These are phyloP conservation scores for Rhododendron henanense DNA, from an alignment of 148 eudicot genomes.

Conservation along the genomic window DNA sequence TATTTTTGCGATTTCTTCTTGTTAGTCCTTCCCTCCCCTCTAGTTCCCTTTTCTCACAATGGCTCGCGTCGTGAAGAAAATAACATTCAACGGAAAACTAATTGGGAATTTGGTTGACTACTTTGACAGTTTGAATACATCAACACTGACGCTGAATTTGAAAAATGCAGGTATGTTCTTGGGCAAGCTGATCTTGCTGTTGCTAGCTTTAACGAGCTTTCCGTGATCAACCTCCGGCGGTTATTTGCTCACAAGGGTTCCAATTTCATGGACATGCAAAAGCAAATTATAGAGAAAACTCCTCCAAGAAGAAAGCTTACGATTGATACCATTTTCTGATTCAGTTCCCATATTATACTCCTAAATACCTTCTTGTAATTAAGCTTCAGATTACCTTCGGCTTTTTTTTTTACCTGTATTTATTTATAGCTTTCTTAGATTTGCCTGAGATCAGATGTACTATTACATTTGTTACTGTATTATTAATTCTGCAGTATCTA, in stretches of 20 bases:
- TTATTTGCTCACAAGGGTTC: constrained; percentile 82
- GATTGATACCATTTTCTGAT: constrained; percentile 76
- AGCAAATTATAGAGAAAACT: constrained; percentile 70
- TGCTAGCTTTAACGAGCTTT: constrained; percentile 72
- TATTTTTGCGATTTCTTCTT: background rate
- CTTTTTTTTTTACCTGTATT: background rate
- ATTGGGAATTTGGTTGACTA: background rate
- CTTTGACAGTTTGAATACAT: background rate
- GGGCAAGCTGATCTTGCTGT: constrained; percentile 96
- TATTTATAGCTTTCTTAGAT: background rate
- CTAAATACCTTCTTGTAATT: constrained; percentile 9
- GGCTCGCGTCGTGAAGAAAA: background rate
- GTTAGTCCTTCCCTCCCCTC: background rate
- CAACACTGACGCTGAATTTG: background rate
- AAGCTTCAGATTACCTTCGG: background rate
- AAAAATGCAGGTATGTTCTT: constrained; percentile 64
- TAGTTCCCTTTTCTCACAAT: background rate
- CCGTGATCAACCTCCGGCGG: constrained; percentile 86
- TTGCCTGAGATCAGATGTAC: background rate
- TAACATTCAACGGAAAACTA: background rate
- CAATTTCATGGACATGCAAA: constrained; percentile 84
- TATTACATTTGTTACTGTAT: background rate
- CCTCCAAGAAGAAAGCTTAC: constrained; percentile 73
- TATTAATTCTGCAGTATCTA: background rate
- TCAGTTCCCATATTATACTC: background rate